phyloP scores from a whole-genome alignment of 2,329 filamentous ascomycete genomes.

The Trichocomaceae sp. region DNA sequence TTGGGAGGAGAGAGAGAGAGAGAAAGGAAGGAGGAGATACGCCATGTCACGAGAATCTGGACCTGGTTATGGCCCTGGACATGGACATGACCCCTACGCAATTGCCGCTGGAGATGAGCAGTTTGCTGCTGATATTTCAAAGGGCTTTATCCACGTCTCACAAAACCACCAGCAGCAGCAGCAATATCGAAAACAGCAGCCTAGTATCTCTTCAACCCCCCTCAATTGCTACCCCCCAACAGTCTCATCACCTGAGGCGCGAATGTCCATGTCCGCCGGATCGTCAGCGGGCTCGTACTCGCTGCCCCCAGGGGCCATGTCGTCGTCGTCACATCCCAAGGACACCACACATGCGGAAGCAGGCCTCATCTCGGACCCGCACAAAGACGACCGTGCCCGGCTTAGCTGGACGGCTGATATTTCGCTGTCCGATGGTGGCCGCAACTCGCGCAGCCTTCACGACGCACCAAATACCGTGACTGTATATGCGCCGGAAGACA shows the following conservation, averaged over 20 bases:
- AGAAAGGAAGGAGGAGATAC: not conserved
- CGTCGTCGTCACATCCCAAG: constrained; percentile 5
- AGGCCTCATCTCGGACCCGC: not conserved
- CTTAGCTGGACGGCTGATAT: constrained; percentile 4
- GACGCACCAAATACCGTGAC: constrained; percentile 10
- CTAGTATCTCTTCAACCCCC: not conserved
- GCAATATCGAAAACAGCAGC: not conserved
- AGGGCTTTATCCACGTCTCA: not conserved
- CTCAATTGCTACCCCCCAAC: constrained; percentile 9
- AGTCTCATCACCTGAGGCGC: constrained; percentile 15
- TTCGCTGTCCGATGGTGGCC: constrained; percentile 7
- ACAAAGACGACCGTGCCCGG: constrained; percentile 2
- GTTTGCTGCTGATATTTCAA: constrained; percentile 12
- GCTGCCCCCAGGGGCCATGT: constrained; percentile 19
- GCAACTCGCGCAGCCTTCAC: constrained; percentile 8
- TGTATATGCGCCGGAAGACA: constrained; percentile 8
- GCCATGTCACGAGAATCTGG: not conserved
- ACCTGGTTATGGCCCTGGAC: not conserved
- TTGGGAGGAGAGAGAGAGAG: not conserved
- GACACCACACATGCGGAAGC: not conserved
- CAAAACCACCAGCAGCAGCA: not conserved
- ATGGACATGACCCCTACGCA: not conserved
- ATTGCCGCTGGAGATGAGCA: constrained; percentile 15
- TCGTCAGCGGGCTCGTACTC: constrained; percentile 18
- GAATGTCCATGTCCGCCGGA: constrained; percentile 21